Evolutionary conservation across 352 stramenopile species (phyloP), one percentile per base, ranked within the genome.

Genomic region (Globisporangium splendens): DNA sequence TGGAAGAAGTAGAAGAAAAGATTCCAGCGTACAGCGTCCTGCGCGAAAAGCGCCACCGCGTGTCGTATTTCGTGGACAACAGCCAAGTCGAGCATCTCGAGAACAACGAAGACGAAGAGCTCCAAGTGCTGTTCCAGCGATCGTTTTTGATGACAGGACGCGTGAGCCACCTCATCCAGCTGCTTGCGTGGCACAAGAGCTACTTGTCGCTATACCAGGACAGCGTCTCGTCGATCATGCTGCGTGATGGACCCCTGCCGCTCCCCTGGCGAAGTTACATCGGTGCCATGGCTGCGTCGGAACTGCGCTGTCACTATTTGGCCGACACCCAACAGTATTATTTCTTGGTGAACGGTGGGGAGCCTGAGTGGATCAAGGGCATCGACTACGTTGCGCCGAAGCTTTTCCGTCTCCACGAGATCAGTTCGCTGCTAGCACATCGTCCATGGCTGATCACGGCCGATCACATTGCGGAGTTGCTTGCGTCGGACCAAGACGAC

Each of bases 241-340:
- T 70, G 54, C 71, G 77, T 24, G 83, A 95, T 63, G 86, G 86
- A n/a, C 79, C 84, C 21, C 49, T 95, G 39, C 86, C 86, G 28
- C 68, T 94, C 8, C 75, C 77, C 41, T 95, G 86, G 86, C 71
- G 86, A 14, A 90, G 69, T 59, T 95, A 94, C 67, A 91, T 95
- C 56, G 84, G 80, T 8, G 72, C 91, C 17, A 93, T 95, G 83
- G 86, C 84, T 10, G 65, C 81, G 21, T 79, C 83, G 8, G 83
- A 93, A 59, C 65, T 92, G 47, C 71, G 83, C 2, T 95, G 86
- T 46, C 71, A 92, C 60, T 95, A 95, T 62, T 57, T 92, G 17
- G 77, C 82, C 0, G 83, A 91, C 52, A 62, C 93, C 31, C 71
- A 93, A 44, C 83, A 94, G 65, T 85, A 91, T 66, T 82, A 92